Evolutionary conservation across 495 filamentous ascomycete species (phyloP), one percentile per base, ranked within the genome.

Genomic region (Sabuloglossum arenarium): DNA sequence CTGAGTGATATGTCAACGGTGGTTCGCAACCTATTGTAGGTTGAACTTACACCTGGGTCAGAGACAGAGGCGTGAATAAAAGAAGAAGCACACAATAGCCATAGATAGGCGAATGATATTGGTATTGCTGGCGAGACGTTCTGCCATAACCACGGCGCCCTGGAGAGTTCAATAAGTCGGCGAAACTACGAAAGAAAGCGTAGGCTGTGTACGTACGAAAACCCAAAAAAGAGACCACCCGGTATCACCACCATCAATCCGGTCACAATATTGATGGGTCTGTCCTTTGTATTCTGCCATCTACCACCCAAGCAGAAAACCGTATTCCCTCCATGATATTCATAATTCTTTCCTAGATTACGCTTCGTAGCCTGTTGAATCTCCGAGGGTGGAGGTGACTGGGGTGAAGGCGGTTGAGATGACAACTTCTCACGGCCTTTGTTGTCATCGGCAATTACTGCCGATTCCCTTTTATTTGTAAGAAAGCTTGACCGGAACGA

Each of bases 311-410:
- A 77, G 67, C 79, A 93, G 68, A 97, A 98, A 34, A 85, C 71
- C 0, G 86, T 95, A 59, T 95, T 96, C 39, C 93, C 91, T 37
- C 80, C 74, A 62, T 94, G 95, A 68, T 95, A 94, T 66, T 97
- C 77, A 66, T 85, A 85, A 62, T 95, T 95, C 58, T 74, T 79
- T 46, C 82, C 85, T 37, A 77, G 61, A 14, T 75, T 65, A 70
- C 14, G 68, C 56, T 32, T 69, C 66, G 58, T 63, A 64, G 56
- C 43, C 54, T 34, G 62, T 55, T 61, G 31, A 54, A 52, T 45
- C 70, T 67, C 54, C 70, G 68, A 30, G 14, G 57, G 61, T 47
- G 57, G 62, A 56, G 65, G 65, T 30, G 61, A 61, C 61, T 31
- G 68, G 53, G 85, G 85, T 14, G 88, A 86, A 1, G 88, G 89